Percentiles rank a stretch among this genome's conserved stretches.
Evolutionary conservation across 768 basidiomycete genomes (phyloP).

Genomic region (Lentinula detonsa): DNA sequence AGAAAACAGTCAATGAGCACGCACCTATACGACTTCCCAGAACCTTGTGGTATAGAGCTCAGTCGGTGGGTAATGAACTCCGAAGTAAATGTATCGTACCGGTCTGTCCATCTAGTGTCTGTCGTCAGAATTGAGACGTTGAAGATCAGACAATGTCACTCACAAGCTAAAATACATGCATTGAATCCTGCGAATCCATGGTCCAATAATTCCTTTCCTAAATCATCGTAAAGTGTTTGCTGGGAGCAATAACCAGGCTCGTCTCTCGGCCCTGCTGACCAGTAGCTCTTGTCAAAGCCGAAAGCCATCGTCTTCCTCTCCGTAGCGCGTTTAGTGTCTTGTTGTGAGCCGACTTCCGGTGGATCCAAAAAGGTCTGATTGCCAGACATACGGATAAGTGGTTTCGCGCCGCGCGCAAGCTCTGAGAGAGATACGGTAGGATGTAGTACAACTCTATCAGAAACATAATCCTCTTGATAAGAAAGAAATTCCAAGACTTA

Average conservation of each 20-base stretch:
- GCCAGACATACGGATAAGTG: slow-evolving; percentile 91
- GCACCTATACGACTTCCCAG: slow-evolving; percentile 89
- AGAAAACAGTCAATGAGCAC: slow-evolving; percentile 17
- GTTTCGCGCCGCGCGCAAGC: slow-evolving; percentile 87
- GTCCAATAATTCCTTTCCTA: slow-evolving; percentile 91
- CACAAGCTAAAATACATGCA: slow-evolving; percentile 98
- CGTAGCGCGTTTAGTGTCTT: slow-evolving; percentile 73
- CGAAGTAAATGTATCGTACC: slow-evolving; percentile 39
- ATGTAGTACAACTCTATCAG: neutral
- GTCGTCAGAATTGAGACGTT: slow-evolving; percentile 6
- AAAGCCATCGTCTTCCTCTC: slow-evolving; percentile 89
- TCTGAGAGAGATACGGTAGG: slow-evolving; percentile 41
- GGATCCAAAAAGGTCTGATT: slow-evolving; percentile 92
- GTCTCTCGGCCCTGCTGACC: slow-evolving; percentile 88
- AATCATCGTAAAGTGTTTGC: slow-evolving; percentile 89
- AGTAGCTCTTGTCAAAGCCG: slow-evolving; percentile 96
- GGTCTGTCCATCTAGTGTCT: slow-evolving; percentile 66
- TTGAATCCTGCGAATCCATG: slow-evolving; percentile 97
- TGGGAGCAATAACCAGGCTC: slow-evolving; percentile 92
- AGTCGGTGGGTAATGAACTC: neutral
- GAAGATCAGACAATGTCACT: slow-evolving; percentile 32
- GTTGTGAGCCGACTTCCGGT: slow-evolving; percentile 67
- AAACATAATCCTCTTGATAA: neutral
- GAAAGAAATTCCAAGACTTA: slow-evolving; percentile 29
- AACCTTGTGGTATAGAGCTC: slow-evolving; percentile 41